Evolutionary conservation across 306 rosid species (phyloP), one percentile per base, ranked within the genome.

Genomic region (Inga oerstediana): DNA sequence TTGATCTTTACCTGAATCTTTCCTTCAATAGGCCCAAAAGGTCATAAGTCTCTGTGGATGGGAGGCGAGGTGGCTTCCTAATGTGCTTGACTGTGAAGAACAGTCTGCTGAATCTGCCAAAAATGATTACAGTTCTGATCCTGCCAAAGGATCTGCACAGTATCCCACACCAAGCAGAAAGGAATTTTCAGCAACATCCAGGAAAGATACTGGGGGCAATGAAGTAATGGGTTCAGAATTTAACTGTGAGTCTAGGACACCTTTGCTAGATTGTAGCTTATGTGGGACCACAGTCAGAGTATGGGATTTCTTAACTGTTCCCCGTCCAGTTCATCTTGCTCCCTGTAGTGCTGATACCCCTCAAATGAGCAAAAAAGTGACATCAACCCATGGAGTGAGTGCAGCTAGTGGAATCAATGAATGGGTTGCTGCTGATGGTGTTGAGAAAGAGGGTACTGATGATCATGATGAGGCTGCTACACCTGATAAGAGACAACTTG

Each of bases 71-170:
- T 97, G 99, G 99, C 95, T 85, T 82, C 83, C 90, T 56, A 92
- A 97, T 73, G 94, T 81, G 79, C 99, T 91, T 79, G 99, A 97
- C 85, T 90, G 93, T 76, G 99, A 91, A 86, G 99, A 97, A 74
- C 97, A 94, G 82, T 97, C 99, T 34, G 99, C 98, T 24, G 98
- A 97, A 85, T 97, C 99, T 82, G 97, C 99, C 80, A 93, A 97
- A 84, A 94, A 97, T 85, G 98, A 90, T 79, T 86, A 75, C 92
- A 87, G 90, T 83, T 90, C 78, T 87, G 94, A 75, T 88, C 93
- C 86, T 61, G 92, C 85, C 87, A 90, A 94, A 91, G 89, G 88
- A 89, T 85, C 87, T 80, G 81, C 69, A 62, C 69, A 62, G 12
- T 62, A 27, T 62, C 37, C 69, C 34, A 11, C 79, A 85, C 83